Evolutionary conservation across 116 monocot genomes (phyloP), one percentile per base, ranked within the genome.

Genomic region (Dioscorea cayenensis): DNA sequence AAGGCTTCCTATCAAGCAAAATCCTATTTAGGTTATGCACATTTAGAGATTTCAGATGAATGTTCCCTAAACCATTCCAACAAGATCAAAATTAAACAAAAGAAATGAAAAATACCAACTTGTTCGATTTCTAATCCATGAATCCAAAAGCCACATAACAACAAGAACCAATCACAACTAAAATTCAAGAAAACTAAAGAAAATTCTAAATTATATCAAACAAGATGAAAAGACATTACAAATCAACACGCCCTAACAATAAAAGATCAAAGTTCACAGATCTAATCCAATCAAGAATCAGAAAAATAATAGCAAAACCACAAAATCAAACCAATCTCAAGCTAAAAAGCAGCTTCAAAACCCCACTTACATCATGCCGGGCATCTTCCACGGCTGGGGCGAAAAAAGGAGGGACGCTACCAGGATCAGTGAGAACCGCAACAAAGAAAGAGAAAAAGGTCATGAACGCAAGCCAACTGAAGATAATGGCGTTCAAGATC

Each of bases 311-410:
- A 2, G 6, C 21, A 59, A 62, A 62, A 62, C 17, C n/a, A 62
- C 23, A 2, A 62, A 62, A 48, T 50, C 7, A 37, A 67, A 67
- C 38, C 36, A 67, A 67, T 32, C 21, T 20, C 20, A 50, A 19
- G 7, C 23, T 2, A 14, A 14, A 68, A 37, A 66, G 18, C 58
- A 55, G 19, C 4, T 4, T 5, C 14, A 29, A 52, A 17, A 52
- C 27, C 14, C 14, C 25, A 68, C 84, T 69, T 29, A 70, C 77
- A 67, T 84, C 52, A 74, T 66, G 74, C 8, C 60, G 51, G 5
- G 77, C 63, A 70, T 74, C 77, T 62, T 84, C 84, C 28, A 72
- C 49, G 35, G 77, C 80, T 1, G 84, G 84, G 11, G 70, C 60
- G 49, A 67, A 84, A 20, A 74, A 71, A 2, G 77, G 50, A 23